Evolutionary conservation across 1,284 basidiomycete species (phyloP).

Genomic region (Ceratobasidium sp.): DNA sequence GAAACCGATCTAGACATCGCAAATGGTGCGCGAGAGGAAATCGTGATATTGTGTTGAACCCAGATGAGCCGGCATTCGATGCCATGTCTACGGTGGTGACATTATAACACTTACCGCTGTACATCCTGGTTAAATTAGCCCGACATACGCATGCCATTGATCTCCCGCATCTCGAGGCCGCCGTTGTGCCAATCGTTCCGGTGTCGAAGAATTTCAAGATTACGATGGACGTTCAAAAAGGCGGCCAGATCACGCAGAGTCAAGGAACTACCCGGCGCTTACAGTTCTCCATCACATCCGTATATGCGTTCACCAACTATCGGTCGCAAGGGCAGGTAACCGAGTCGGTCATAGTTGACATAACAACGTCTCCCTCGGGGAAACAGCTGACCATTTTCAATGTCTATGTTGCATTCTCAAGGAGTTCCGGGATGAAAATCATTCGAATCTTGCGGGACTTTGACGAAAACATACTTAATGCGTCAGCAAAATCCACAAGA

Average conservation of each 20-base stretch:
- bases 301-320: conserved; percentile 53
- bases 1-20: no score
- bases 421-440: conserved; percentile 53
- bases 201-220: background rate
- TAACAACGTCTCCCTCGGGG: conserved; percentile 54
- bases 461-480: conserved; percentile 42
- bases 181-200: background rate
- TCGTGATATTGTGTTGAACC: no score
- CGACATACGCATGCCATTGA: background rate
- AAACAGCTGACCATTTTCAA: conserved; percentile 54
- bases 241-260: background rate
- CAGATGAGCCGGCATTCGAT: no score
- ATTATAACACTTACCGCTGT: no score
- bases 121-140: background rate
- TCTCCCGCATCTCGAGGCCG: background rate
- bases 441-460: conserved; percentile 55
- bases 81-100: no score
- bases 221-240: background rate
- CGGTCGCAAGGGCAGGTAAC: conserved; percentile 57
- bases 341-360: conserved; percentile 54
- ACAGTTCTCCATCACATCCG: background rate
- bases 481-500: no score
- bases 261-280: background rate
- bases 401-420: conserved; percentile 57
- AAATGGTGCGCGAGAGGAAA: no score